Base-by-base conservation (phyloP, 192 early-diverging fungal species). In the Backusella australiensis region DNA sequence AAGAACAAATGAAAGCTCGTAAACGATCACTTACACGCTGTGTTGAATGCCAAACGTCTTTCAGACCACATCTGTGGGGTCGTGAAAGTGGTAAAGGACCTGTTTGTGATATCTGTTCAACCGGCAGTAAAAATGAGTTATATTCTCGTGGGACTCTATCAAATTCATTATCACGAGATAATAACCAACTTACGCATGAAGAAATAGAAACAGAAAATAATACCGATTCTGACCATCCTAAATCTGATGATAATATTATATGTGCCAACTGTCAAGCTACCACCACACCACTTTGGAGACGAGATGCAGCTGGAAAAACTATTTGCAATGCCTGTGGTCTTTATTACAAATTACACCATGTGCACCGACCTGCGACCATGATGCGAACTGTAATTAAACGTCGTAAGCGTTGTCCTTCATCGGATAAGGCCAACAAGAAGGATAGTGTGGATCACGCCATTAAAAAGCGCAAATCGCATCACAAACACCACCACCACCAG, bases 271-370 rank as follows among this genome's bases (percentile, higher is more conserved):
- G 94, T 79, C 85, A 86, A 9, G 89, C 86, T 23, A 90, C 88
- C 35, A 77, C 79, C n/a, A 91, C 94, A 6, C 93, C 94, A 1
- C 84, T 94, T 3, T 95, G 94, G 94, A 84, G 94, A 73, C 83
- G 93, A 72, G 91, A 93, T 77, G 78, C 79, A n/a, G 80, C 83
- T 14, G 92, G 92, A 59, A 89, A 93, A 35, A 81, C 87, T 38
- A 90, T 95, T 69, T 97, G 96, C 84, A 97, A 97, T 82, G 95
- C 95, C 8, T 97, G 96, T 80, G 96, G 96, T 0, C 85, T 97
- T 59, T 96, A 97, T 80, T 96, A 87, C 79, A 93, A 92, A 75
- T 86, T 95, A 36, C 93, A 97, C 83, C 86, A 86, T 79, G 80
- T 85, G 29, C 83, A 91, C 34, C 87, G 96, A 35, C 96, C 96